Percentiles rank a stretch among this genome's conserved stretches.
Evolutionary conservation across 148 eudicot species (phyloP).

Genomic region (Rheum nobile): DNA sequence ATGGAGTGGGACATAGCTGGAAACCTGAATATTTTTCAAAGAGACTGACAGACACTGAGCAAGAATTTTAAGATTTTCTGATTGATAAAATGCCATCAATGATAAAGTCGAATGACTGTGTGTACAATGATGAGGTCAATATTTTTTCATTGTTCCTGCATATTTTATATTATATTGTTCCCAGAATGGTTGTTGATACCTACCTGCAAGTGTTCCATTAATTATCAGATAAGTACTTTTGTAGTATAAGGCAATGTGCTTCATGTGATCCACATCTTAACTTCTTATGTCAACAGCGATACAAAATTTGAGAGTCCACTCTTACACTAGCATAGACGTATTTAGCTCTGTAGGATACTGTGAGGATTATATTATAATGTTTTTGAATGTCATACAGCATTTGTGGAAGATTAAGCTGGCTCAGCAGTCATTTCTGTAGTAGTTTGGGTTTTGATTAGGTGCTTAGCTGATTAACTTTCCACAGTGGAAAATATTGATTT

Average conservation of each 20-base stretch:
- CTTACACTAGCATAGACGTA: background rate
- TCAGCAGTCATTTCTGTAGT: background rate
- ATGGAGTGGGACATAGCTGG: background rate
- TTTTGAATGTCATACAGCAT: background rate
- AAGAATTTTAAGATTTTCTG: too few species aligned
- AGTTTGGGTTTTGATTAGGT: background rate
- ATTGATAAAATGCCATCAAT: too few species aligned
- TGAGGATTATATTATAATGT: background rate
- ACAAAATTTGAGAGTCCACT: background rate
- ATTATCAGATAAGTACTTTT: too few species aligned
- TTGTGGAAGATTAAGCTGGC: background rate
- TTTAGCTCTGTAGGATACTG: background rate
- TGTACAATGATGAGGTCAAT: too few species aligned
- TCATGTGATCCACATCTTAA: background rate
- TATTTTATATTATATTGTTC: too few species aligned
- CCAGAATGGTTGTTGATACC: too few species aligned
- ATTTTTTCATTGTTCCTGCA: too few species aligned
- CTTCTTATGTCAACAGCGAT: background rate
- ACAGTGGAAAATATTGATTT: background rate
- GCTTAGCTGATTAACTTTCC: background rate
- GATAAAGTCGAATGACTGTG: too few species aligned
- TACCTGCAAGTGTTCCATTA: too few species aligned
- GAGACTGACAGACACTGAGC: too few species aligned
- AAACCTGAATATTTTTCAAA: too few species aligned
- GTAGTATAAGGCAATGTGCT: background rate